Base-by-base conservation (phyloP, 2,329 filamentous ascomycete genomes). In the Exophiala dermatitidis region DNA sequence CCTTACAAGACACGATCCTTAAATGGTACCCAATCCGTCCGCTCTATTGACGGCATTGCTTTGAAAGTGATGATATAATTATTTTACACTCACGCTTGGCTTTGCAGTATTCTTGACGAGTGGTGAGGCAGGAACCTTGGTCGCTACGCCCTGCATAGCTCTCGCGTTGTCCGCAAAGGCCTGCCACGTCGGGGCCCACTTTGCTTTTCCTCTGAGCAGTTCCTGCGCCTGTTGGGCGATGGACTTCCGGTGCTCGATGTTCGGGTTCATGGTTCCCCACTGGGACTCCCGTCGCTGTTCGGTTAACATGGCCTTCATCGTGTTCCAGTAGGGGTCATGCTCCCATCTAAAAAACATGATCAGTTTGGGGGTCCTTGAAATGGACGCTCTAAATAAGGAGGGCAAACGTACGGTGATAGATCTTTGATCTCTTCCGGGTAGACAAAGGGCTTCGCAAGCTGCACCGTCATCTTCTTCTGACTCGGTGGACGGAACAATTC, bases 391-490 rank as follows among this genome's bases (percentile, higher is more conserved):
- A 28, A 26, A 19, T 19, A 19, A 19, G 19, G 46, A 51, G 57
- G 51, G 62, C 12, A n/a, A 46, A 74, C 77, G 53, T 73, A 90
- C 68, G 75, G 71, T 53, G 76, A 68, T 57, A 80, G 74, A 67
- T 85, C 78, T 60, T 76, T 70, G 3, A 88, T 86, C 61, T 75
- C 70, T 60, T 82, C 78, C 1, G 93, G 93, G 86, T 88, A 97
- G 52, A 87, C 82, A 74, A 98, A 98, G 3, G 90, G 88, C 74
- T 84, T 75, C 57, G 79, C 81, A 74, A 98, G 80, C 76, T 96
- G 88, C 42, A 94, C 88, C 40, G 86, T 95, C 93, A 98, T 98
- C 70, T 84, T 86, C 80, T 98, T 98, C 65, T 84, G 79, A 46
- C 83, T 75, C 60, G 80, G 77, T 29, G 87, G 86, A 28, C 91